A percentile compares a stretch with the other conserved stretches of the same genome.
Evolutionary conservation across 2,329 filamentous ascomycete species (phyloP).

Genomic region (Fusarium sp.): DNA sequence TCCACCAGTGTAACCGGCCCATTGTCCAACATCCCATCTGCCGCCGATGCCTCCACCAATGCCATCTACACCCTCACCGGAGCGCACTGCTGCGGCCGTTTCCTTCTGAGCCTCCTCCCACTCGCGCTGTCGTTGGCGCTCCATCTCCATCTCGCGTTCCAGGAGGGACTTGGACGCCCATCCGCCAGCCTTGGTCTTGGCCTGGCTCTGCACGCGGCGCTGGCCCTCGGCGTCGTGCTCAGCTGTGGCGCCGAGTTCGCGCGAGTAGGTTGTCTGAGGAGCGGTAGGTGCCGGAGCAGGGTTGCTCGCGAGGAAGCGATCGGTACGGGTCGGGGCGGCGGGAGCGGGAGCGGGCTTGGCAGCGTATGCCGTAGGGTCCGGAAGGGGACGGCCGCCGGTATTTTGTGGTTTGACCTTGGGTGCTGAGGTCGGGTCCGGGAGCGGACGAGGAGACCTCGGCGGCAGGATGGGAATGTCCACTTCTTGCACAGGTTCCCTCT

Average conservation of each 20-base stretch:
- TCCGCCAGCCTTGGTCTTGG: slow-evolving; percentile 70
- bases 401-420: slow-evolving; percentile 24
- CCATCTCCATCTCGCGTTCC: slow-evolving; percentile 84
- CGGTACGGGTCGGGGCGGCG: slow-evolving; percentile 61
- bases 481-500: slow-evolving; percentile 48
- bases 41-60: slow-evolving; percentile 75
- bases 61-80: slow-evolving; percentile 68
- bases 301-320: slow-evolving; percentile 68
- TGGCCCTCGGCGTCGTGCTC: slow-evolving; percentile 74
- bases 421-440: slow-evolving; percentile 60
- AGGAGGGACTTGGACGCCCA: slow-evolving; percentile 78
- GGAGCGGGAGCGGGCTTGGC: slow-evolving; percentile 37
- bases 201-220: slow-evolving; percentile 68
- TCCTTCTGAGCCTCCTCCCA: slow-evolving; percentile 83
- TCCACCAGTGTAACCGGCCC: slow-evolving; percentile 79
- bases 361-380: slow-evolving; percentile 33
- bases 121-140: slow-evolving; percentile 80
- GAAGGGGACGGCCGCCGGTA: slow-evolving; percentile 33
- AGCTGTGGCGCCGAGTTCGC: slow-evolving; percentile 66
- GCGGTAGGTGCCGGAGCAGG: slow-evolving; percentile 58
- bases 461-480: slow-evolving; percentile 41
- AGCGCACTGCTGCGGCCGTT: slow-evolving; percentile 66
- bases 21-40: slow-evolving; percentile 82
- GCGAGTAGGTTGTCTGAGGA: slow-evolving; percentile 64
- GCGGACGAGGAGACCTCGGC: slow-evolving; percentile 58